A percentile compares a stretch with the other conserved stretches of the same genome.
phyloP scores from a whole-genome alignment of 768 basidiomycete genomes.

The Lactifluus piperatus region DNA sequence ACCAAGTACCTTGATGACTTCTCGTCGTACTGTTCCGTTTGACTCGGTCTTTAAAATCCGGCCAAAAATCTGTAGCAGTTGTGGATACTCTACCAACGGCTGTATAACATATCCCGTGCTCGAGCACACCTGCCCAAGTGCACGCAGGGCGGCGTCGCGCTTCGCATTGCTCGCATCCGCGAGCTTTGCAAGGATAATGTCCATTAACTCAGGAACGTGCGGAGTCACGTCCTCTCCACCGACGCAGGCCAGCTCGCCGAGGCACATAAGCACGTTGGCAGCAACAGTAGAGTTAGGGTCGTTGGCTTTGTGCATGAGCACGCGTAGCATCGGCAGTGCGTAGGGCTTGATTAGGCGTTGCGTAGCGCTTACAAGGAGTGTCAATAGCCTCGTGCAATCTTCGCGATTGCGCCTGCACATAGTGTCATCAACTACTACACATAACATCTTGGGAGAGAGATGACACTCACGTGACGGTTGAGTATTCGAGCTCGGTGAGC shows the following conservation, averaged over 20 bases:
- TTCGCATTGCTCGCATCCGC: constrained; percentile 85
- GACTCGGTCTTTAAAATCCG: constrained; percentile 79
- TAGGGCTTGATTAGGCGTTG: constrained; percentile 94
- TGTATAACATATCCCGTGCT: constrained; percentile 93
- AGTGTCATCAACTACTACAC: constrained; percentile 5
- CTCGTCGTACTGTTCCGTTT: constrained; percentile 61
- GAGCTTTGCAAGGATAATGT: constrained; percentile 78
- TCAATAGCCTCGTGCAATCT: constrained; percentile 86
- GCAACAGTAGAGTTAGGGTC: constrained; percentile 83
- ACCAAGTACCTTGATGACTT: constrained; percentile 91
- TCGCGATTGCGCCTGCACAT: constrained; percentile 69
- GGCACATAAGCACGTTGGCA: constrained; percentile 86
- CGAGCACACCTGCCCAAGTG: constrained; percentile 91
- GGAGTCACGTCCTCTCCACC: constrained; percentile 86
- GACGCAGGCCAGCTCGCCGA: constrained; percentile 88
- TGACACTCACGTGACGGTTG: constrained; percentile 66
- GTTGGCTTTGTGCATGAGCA: constrained; percentile 81
- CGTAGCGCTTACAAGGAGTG: constrained; percentile 82
- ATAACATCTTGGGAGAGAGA: background rate
- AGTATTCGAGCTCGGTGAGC: constrained; percentile 93
- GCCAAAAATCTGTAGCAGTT: constrained; percentile 78
- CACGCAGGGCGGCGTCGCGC: constrained; percentile 88
- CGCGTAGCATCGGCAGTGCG: constrained; percentile 88
- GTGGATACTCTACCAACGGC: constrained; percentile 85
- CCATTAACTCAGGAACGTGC: constrained; percentile 81